Percentiles rank a stretch among this genome's conserved stretches.
Evolutionary conservation across 306 rosid species (phyloP).

Genomic region (Vicia sativa): DNA sequence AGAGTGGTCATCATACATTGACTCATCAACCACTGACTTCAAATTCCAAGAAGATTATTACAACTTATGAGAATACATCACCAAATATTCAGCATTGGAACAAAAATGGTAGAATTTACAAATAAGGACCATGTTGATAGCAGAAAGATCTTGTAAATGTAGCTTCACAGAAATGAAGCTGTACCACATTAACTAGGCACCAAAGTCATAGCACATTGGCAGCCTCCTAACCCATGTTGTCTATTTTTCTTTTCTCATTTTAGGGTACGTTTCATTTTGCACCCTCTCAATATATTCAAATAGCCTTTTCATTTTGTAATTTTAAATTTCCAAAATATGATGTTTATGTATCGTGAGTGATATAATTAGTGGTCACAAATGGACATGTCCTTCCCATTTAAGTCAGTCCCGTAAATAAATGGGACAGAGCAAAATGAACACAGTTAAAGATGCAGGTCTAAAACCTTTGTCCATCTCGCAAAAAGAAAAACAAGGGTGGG

Average conservation of each 20-base stretch:
- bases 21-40: slow-evolving; percentile 49
- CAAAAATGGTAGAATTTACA: slow-evolving; percentile 26
- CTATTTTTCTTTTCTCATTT: not conserved
- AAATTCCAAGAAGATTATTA: slow-evolving; percentile 42
- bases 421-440: too few relatives aligned
- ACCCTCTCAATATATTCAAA: not conserved
- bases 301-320: not conserved
- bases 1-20: slow-evolving; percentile 39
- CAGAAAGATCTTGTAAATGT: slow-evolving; percentile 38
- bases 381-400: too few relatives aligned
- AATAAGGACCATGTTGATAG: slow-evolving; percentile 23
- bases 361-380: too few relatives aligned
- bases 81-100: slow-evolving; percentile 73
- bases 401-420: too few relatives aligned
- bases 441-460: too few relatives aligned
- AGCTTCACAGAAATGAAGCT: slow-evolving; percentile 21
- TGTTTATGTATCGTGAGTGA: not conserved
- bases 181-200: slow-evolving; percentile 34
- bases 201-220: slow-evolving; percentile 24
- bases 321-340: not conserved
- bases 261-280: not conserved
- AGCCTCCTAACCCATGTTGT: slow-evolving; percentile 23
- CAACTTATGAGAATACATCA: slow-evolving; percentile 66
- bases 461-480: too few relatives aligned
- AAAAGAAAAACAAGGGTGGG: too few relatives aligned